Base-by-base conservation (phyloP, 2,329 filamentous ascomycete genomes). In the Claviceps humidiphila region DNA sequence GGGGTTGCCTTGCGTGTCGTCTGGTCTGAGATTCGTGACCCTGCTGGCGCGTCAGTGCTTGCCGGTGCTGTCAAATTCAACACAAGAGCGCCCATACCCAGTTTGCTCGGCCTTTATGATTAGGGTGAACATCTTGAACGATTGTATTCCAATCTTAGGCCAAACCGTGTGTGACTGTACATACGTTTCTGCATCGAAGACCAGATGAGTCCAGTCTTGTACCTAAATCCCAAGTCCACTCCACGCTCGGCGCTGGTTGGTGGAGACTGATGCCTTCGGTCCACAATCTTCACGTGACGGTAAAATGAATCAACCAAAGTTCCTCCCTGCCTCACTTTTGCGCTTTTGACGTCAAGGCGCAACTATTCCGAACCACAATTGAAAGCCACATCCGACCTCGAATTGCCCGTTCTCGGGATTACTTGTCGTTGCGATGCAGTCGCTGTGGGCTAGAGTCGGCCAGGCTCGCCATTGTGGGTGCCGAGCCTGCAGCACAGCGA, bases 11-110 rank as follows among this genome's bases (percentile, higher is more conserved):
- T 83, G 74, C 6, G 83, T 89, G 67, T 98, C 93, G 59, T 83
- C 75, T 7, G 93, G 93, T 53, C 84, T 84, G 59, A 98, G 81
- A 63, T 93, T 86, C 55, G 89, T 96, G 55, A 98, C 89, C 46
- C 93, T 97, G 37, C 41, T 14, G 14, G 26, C 4, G 39, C 4
- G 42, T 61, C 54, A 52, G 54, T 39, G 22, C 26, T 16, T 22
- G 39, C 51, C 45, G 26, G 34, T 30, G 11, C 40, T 5, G 43
- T 34, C 34, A 7, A 3, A 16, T n/a, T 14, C 6, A n/a, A 5
- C 5, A 37, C 13, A 13, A 40, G 17, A 34, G 26, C 6, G 8
- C 24, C 65, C 73, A 56, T 72, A 87, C 85, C 85, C 85, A 53
- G 74, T 73, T 55, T 88, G 67, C 62, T 89, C 85, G 4, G 85